phyloP scores from a whole-genome alignment of 768 basidiomycete species.

The Ramaria rubella region DNA sequence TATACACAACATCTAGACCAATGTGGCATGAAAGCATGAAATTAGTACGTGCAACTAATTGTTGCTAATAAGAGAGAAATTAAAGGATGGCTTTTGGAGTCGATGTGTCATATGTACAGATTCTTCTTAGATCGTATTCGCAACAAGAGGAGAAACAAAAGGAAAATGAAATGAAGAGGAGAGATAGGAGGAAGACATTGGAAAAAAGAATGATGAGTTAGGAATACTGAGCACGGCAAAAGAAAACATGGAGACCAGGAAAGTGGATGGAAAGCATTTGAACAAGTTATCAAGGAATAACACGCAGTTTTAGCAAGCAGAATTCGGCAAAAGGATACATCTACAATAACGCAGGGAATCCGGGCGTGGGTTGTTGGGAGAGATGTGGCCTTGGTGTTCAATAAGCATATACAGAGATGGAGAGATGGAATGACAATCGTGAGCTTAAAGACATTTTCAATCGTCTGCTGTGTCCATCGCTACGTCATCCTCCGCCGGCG shows the following conservation, averaged over 20 bases:
- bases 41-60: no score
- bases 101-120: no score
- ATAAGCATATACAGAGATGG: neutral
- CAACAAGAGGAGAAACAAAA: no score
- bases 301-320: neutral
- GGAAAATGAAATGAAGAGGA: no score
- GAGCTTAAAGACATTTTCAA: neutral
- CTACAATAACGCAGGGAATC: neutral
- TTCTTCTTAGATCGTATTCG: no score
- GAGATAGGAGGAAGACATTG: neutral
- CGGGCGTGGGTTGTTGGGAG: neutral
- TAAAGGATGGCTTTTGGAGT: no score
- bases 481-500: slow-evolving; percentile 5
- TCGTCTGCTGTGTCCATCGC: slow-evolving; percentile 10
- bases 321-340: neutral
- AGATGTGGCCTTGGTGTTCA: neutral
- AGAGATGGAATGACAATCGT: neutral
- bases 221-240: neutral
- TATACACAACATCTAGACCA: no score
- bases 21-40: no score
- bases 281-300: neutral
- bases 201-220: neutral
- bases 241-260: neutral
- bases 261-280: neutral
- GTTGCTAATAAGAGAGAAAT: no score